These are phyloP conservation scores for Boletus edulis DNA, from an alignment of 768 basidiomycete species.

Conservation along the genomic window DNA sequence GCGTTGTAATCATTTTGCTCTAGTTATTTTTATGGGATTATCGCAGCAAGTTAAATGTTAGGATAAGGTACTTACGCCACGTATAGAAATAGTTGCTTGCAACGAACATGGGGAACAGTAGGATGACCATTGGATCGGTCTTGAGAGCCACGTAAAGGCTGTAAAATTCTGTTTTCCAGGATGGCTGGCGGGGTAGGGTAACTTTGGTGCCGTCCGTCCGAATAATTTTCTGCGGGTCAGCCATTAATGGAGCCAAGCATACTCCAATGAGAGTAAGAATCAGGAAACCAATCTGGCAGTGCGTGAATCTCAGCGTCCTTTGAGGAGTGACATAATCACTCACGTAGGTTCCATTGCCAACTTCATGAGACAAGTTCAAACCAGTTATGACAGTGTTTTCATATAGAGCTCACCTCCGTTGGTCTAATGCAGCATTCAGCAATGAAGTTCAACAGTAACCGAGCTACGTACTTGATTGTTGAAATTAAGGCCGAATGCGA, in stretches of 20 bases:
- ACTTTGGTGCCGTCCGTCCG: constrained; percentile 76
- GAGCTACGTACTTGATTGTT: constrained; percentile 49
- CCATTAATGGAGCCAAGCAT: constrained; percentile 65
- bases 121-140: constrained; percentile 68
- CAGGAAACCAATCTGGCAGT: constrained; percentile 70
- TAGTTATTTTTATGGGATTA: constrained; percentile 27
- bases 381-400: neutral
- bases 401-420: constrained; percentile 25
- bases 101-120: constrained; percentile 85
- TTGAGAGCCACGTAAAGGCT: constrained; percentile 66
- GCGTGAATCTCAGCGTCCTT: neutral
- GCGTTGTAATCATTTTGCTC: constrained; percentile 81
- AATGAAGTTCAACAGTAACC: neutral
- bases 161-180: constrained; percentile 74
- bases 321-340: constrained; percentile 20
- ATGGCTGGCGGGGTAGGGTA: constrained; percentile 58
- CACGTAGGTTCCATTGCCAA: constrained; percentile 75
- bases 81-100: constrained; percentile 86
- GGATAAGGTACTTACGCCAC: constrained; percentile 55
- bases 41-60: neutral
- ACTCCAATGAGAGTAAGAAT: constrained; percentile 70
- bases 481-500: constrained; percentile 71
- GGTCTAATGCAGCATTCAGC: constrained; percentile 16
- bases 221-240: constrained; percentile 66
- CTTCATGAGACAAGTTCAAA: constrained; percentile 31